Percentiles rank a stretch among this genome's conserved stretches.
Conservation (phyloP, 2,329 filamentous ascomycete species). For the Colletotrichum lini region DNA sequence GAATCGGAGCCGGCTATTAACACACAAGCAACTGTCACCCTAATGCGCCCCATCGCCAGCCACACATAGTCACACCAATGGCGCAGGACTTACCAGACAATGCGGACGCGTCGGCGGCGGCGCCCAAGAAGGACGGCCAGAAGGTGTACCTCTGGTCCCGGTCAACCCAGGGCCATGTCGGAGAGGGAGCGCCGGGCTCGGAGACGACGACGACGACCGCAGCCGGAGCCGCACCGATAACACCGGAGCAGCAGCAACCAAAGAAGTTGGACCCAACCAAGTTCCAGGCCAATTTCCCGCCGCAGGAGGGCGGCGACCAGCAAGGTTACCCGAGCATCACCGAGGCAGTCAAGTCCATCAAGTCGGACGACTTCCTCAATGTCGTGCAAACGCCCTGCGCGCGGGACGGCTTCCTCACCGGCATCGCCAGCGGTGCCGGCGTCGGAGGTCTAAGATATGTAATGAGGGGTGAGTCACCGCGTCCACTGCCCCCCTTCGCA, state of each 20-base stretch:
- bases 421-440: slow-evolving; percentile 84
- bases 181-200: slow-evolving; percentile 42
- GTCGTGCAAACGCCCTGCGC: slow-evolving; percentile 88
- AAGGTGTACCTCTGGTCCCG: slow-evolving; percentile 33
- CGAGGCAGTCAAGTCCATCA: slow-evolving; percentile 78
- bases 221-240: neutral
- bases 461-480: slow-evolving; percentile 75
- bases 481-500: neutral
- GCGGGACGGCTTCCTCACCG: slow-evolving; percentile 84
- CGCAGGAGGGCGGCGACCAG: slow-evolving; percentile 41
- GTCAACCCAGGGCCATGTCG: slow-evolving; percentile 26
- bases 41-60: neutral
- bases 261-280: slow-evolving; percentile 38
- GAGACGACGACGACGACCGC: slow-evolving; percentile 25
- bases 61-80: slow-evolving; percentile 18
- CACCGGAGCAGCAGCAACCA: neutral
- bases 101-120: neutral
- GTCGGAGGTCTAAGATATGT: slow-evolving; percentile 82
- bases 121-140: slow-evolving; percentile 16
- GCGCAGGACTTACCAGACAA: slow-evolving; percentile 31
- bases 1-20: neutral
- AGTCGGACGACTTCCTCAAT: slow-evolving; percentile 76
- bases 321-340: slow-evolving; percentile 57
- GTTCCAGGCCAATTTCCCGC: slow-evolving; percentile 44
- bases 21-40: neutral